These are phyloP conservation scores for Psilocybe tampanensis DNA, from an alignment of 768 basidiomycete genomes.

Conservation along the genomic window DNA sequence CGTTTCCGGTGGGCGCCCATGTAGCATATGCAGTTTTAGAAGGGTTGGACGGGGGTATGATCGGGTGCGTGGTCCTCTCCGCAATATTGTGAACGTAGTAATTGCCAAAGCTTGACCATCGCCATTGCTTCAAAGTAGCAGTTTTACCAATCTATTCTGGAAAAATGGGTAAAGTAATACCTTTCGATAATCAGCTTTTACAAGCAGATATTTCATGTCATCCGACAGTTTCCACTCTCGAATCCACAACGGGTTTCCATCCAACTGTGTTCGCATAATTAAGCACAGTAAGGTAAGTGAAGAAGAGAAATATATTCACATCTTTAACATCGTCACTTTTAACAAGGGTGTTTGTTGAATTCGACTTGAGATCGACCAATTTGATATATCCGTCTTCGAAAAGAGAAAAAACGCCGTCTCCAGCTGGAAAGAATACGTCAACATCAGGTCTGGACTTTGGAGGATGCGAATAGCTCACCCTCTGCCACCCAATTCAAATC, in stretches of 20 bases:
- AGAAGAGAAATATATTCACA: constrained; percentile 40
- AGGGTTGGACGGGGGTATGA: constrained; percentile 69
- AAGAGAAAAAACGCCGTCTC: constrained; percentile 89
- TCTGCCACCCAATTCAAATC: constrained; percentile 87
- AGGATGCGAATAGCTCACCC: constrained; percentile 50
- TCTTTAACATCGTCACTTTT: constrained; percentile 59
- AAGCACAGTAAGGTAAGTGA: constrained; percentile 4
- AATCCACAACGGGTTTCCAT: constrained; percentile 53
- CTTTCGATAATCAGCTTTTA: constrained; percentile 77
- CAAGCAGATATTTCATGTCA: constrained; percentile 87
- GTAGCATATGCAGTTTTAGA: constrained; percentile 77
- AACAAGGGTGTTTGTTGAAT: constrained; percentile 65
- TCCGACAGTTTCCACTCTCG: constrained; percentile 81
- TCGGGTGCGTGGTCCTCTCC: constrained; percentile 66
- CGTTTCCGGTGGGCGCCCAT: constrained; percentile 86
- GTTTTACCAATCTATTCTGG: neutral
- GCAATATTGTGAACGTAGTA: constrained; percentile 89
- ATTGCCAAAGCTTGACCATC: constrained; percentile 86
- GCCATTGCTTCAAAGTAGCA: constrained; percentile 77
- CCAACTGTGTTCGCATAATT: constrained; percentile 41
- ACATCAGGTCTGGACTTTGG: neutral
- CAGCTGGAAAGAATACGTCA: constrained; percentile 54
- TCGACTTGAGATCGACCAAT: constrained; percentile 80
- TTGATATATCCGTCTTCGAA: constrained; percentile 64
- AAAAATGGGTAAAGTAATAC: constrained; percentile 32